These are phyloP conservation scores for Neoboletus subvelutipes DNA, from an alignment of 768 basidiomycete genomes.

Conservation along the genomic window DNA sequence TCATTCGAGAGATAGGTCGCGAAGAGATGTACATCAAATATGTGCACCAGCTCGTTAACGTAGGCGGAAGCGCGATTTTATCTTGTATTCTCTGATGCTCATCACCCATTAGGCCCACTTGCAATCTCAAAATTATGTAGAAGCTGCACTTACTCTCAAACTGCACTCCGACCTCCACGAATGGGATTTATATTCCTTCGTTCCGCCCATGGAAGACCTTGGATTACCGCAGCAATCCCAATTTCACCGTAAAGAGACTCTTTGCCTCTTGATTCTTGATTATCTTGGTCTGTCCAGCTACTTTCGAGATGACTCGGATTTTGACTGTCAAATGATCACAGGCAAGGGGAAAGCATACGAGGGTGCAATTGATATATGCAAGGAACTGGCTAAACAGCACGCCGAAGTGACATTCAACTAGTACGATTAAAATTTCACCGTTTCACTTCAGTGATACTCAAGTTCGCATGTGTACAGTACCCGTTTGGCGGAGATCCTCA, in stretches of 20 bases:
- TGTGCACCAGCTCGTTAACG: slow-evolving; percentile 91
- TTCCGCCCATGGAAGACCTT: slow-evolving; percentile 87
- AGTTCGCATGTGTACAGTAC: slow-evolving; percentile 43
- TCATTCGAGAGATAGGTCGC: slow-evolving; percentile 86
- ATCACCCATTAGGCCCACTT: slow-evolving; percentile 66
- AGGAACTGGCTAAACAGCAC: slow-evolving; percentile 88
- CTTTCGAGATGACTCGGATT: not conserved
- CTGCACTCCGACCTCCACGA: slow-evolving; percentile 91
- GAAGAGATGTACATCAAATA: slow-evolving; percentile 97
- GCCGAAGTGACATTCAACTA: slow-evolving; percentile 89
- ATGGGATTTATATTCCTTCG: slow-evolving; percentile 82
- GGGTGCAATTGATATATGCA: slow-evolving; percentile 88
- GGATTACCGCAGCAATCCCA: slow-evolving; percentile 89
- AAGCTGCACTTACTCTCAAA: slow-evolving; percentile 91
- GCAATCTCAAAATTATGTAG: slow-evolving; percentile 86
- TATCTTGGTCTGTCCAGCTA: slow-evolving; percentile 64
- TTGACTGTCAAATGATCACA: slow-evolving; percentile 29
- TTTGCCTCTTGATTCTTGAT: slow-evolving; percentile 90
- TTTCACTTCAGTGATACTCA: slow-evolving; percentile 2
- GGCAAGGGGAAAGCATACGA: slow-evolving; percentile 99
- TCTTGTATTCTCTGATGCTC: slow-evolving; percentile 6
- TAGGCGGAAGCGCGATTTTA: slow-evolving; percentile 35
- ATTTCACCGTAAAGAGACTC: slow-evolving; percentile 91
- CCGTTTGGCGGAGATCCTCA: slow-evolving; percentile 80
- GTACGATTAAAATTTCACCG: slow-evolving; percentile 41